A percentile compares a stretch with the other conserved stretches of the same genome.
phyloP scores from a whole-genome alignment of 2,329 filamentous ascomycete species.

The Paecilomyces dactylethromorphus region DNA sequence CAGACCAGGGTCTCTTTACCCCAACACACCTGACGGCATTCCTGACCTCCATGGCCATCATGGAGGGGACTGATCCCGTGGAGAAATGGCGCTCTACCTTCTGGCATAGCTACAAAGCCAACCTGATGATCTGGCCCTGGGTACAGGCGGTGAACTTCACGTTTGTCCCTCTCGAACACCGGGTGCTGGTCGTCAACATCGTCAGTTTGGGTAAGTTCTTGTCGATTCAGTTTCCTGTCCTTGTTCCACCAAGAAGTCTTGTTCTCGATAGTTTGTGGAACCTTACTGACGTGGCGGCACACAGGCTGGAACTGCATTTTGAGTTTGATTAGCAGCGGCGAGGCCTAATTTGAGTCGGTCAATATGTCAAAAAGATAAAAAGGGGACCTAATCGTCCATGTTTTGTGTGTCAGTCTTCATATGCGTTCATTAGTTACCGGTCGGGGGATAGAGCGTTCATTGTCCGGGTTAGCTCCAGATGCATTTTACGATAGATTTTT shows the following conservation, averaged over 20 bases:
- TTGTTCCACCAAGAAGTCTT: not conserved
- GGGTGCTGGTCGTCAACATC: conserved; percentile 80
- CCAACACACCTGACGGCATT: conserved; percentile 78
- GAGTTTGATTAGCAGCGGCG: conserved; percentile 48
- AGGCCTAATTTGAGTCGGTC: conserved; percentile 18
- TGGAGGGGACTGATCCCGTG: conserved; percentile 61
- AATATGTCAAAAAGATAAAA: not conserved
- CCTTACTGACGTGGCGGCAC: conserved; percentile 5
- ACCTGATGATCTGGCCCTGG: conserved; percentile 81
- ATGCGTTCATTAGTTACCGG: conserved; percentile 2
- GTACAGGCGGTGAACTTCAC: conserved; percentile 86
- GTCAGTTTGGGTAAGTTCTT: conserved; percentile 57
- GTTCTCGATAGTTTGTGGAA: conserved; percentile 4
- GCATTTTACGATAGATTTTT: not conserved
- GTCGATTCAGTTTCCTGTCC: not conserved
- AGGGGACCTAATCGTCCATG: not conserved
- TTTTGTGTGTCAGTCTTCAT: conserved; percentile 28
- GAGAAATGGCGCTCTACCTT: conserved; percentile 71
- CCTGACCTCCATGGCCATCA: conserved; percentile 73
- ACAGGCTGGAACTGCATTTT: conserved; percentile 55
- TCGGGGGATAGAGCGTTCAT: not conserved
- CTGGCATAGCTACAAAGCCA: conserved; percentile 65
- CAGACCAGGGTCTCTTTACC: conserved; percentile 78
- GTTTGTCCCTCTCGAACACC: conserved; percentile 73
- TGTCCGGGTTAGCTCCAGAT: not conserved